These are phyloP conservation scores for Candida pseudoviswanathii DNA, from an alignment of 1,139 yeast species.

Conservation along the genomic window DNA sequence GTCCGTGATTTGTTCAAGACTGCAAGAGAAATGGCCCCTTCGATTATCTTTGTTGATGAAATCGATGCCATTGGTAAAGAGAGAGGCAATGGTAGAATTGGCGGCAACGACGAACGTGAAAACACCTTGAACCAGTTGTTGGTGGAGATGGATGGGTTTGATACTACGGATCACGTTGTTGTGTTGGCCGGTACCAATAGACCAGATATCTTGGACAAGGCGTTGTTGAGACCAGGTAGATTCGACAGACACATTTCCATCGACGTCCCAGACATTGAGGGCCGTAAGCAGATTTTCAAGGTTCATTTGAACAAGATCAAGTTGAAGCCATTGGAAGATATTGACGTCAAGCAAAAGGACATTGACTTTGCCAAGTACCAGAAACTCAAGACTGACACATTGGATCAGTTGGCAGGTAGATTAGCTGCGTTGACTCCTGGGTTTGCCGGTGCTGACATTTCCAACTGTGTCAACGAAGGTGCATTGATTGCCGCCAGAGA, in stretches of 20 bases:
- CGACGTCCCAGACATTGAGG: slow-evolving; percentile 77
- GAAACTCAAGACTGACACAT: slow-evolving; percentile 47
- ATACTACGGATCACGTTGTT: slow-evolving; percentile 72
- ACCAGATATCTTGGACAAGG: slow-evolving; percentile 76
- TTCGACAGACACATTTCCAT: slow-evolving; percentile 76
- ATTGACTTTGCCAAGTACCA: slow-evolving; percentile 52
- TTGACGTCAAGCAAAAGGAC: slow-evolving; percentile 40
- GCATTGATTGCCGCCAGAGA: slow-evolving; percentile 79
- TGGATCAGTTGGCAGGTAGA: slow-evolving; percentile 67
- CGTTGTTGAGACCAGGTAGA: slow-evolving; percentile 81
- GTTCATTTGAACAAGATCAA: slow-evolving; percentile 66
- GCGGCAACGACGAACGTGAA: slow-evolving; percentile 82
- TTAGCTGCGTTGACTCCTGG: slow-evolving; percentile 82
- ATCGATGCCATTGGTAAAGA: slow-evolving; percentile 86
- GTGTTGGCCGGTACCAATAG: slow-evolving; percentile 84
- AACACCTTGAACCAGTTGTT: slow-evolving; percentile 76
- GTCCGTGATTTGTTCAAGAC: slow-evolving; percentile 80
- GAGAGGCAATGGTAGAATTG: slow-evolving; percentile 64
- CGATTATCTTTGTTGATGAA: slow-evolving; percentile 79
- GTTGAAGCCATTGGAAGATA: slow-evolving; percentile 42
- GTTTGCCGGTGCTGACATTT: slow-evolving; percentile 84
- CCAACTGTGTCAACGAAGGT: slow-evolving; percentile 82
- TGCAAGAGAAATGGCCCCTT: slow-evolving; percentile 80
- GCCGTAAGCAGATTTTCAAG: slow-evolving; percentile 72
- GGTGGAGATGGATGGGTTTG: slow-evolving; percentile 87